Evolutionary conservation across 495 filamentous ascomycete species (phyloP), one percentile per base, ranked within the genome.

Genomic region (Tuber microsphaerosporum): DNA sequence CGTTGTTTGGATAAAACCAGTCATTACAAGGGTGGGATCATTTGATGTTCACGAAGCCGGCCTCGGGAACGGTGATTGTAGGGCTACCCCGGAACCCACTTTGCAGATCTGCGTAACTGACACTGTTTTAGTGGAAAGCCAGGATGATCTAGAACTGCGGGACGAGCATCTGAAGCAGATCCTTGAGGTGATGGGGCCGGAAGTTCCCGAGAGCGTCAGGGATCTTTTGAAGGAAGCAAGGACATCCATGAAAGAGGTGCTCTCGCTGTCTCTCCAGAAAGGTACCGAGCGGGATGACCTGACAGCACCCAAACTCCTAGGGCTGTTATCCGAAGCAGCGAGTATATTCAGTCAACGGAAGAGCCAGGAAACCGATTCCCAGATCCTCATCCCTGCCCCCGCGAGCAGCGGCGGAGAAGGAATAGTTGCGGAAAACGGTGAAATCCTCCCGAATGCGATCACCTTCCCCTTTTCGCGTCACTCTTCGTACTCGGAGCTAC

Each of bases 381-480:
- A 42, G 70, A 71, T 71, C 70, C 70, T 45, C 34, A 41, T 71
- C 16, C 39, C 39, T 20, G 41, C 70, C 34, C 39, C 39, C 17
- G 41, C 34, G 2, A 17, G 39, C 34, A 31, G 16, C 43, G 22
- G n/a, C 12, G 17, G 6, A n/a, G 26, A 42, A 17, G 39, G 46
- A 26, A 79, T 83, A n/a, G 26, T 41, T 3, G 70, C 76, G 0
- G 45, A 76, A 39, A 70, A 74, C 44, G 81, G 81, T 16, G 79
- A 82, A 34, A 17, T 75, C 22, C 73, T 80, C 68, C 85, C 89
- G 37, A 85, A 82, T 7, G 75, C 80, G 34, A 87, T 90, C 44
- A 84, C 82, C 17, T 97, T 97, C 75, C 92, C 94, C 6, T 98
- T 94, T 81, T 94, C 94, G 0, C 89, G 94, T 2, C 94, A 98